Percentiles rank a stretch among this genome's conserved stretches.
phyloP scores from a whole-genome alignment of 2,329 filamentous ascomycete genomes.

The Aphanoascus verrucosus region DNA sequence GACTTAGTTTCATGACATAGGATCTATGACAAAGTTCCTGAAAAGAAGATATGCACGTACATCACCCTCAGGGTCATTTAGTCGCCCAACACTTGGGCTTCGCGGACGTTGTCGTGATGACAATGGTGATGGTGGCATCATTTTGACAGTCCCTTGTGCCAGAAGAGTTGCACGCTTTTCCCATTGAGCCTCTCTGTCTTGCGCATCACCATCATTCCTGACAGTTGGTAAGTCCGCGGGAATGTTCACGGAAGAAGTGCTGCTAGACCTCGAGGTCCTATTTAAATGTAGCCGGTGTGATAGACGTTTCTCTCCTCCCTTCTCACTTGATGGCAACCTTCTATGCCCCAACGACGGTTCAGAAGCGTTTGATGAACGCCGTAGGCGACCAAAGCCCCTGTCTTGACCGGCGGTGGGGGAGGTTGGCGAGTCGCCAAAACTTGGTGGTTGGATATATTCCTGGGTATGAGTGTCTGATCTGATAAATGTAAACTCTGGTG shows the following conservation, averaged over 20 bases:
- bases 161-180: slow-evolving; percentile 87
- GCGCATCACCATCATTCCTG: slow-evolving; percentile 38
- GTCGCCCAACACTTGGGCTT: slow-evolving; percentile 26
- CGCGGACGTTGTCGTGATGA: slow-evolving; percentile 1
- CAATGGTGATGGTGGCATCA: slow-evolving; percentile 16
- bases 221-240: slow-evolving; percentile 67
- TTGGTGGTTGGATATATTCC: slow-evolving; percentile 65
- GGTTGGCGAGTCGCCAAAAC: slow-evolving; percentile 32
- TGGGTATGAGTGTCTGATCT: slow-evolving; percentile 71
- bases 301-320: slow-evolving; percentile 33
- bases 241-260: slow-evolving; percentile 58
- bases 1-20: background rate
- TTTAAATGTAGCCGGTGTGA: slow-evolving; percentile 60
- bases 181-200: slow-evolving; percentile 65
- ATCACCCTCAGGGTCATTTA: slow-evolving; percentile 28
- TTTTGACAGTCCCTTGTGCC: slow-evolving; percentile 48
- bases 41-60: slow-evolving; percentile 21
- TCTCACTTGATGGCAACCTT: slow-evolving; percentile 14
- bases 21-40: background rate
- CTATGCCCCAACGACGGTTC: background rate
- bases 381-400: slow-evolving; percentile 27
- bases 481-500: slow-evolving; percentile 68
- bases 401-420: slow-evolving; percentile 15
- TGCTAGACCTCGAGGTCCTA: slow-evolving; percentile 40
- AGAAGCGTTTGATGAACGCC: slow-evolving; percentile 20